Conservation (phyloP, 495 filamentous ascomycete species). For the Recurvomyces mirabilis region DNA sequence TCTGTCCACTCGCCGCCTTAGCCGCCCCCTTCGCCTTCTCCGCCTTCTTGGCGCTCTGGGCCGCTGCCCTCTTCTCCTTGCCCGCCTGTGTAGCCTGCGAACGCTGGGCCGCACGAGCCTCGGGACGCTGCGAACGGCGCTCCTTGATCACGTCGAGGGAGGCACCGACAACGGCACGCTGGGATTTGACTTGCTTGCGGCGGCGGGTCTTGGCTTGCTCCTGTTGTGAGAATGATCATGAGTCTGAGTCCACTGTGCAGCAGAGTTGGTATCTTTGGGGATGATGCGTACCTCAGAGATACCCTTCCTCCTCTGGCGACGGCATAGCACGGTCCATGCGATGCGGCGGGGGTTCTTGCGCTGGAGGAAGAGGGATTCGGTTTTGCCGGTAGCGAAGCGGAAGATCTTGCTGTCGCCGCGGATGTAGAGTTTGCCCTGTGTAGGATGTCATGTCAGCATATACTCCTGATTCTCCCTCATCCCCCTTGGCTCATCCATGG, state of each 20-base stretch:
- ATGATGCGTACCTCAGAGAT: conserved; percentile 79
- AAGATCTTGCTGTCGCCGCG: conserved; percentile 99
- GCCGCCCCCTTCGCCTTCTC: conserved; percentile 96
- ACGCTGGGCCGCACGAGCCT: conserved; percentile 88
- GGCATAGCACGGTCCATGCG: conserved; percentile 94
- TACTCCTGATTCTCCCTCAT: no score
- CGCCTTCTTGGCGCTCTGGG: conserved; percentile 86
- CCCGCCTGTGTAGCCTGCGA: conserved; percentile 80
- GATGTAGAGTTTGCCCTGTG: conserved; percentile 94
- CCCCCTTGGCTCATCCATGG: neutral
- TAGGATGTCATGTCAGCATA: conserved; percentile 2
- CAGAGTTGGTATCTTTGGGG: no score
- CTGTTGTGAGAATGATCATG: conserved; percentile 38
- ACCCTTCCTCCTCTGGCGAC: conserved; percentile 99
- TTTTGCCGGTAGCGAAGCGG: conserved; percentile 99
- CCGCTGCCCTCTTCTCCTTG: conserved; percentile 92
- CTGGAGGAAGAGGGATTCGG: conserved; percentile 98
- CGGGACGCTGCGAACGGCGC: conserved; percentile 81
- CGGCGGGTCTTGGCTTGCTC: conserved; percentile 99
- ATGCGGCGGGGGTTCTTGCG: conserved; percentile 99
- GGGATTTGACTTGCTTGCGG: conserved; percentile 93
- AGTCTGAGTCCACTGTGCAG: neutral
- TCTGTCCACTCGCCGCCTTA: conserved; percentile 59
- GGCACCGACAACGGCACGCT: conserved; percentile 97
- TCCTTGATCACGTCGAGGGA: conserved; percentile 99